phyloP scores from a whole-genome alignment of 768 basidiomycete species.

The Russula earlei region DNA sequence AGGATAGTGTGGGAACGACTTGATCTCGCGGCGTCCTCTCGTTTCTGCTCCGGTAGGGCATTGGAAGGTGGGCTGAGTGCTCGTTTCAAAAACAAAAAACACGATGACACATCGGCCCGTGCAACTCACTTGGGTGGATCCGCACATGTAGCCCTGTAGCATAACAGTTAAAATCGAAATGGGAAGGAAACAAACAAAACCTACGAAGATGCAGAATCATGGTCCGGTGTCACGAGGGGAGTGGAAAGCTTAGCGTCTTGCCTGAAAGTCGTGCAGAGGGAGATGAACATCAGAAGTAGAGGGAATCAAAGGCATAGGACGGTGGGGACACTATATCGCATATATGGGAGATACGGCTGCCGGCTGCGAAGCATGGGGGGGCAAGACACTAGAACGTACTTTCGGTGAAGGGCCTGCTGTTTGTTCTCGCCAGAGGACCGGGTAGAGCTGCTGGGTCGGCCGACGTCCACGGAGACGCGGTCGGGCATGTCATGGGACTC shows the following conservation, averaged over 20 bases:
- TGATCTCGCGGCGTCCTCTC: neutral
- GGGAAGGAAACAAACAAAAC: neutral
- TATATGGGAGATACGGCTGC: neutral
- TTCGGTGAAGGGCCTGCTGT: neutral
- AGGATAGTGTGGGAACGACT: constrained; percentile 6
- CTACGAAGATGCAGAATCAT: constrained; percentile 1
- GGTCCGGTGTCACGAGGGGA: neutral
- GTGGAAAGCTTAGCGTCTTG: neutral
- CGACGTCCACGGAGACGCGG: neutral
- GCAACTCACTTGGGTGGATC: neutral
- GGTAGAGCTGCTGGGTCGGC: neutral
- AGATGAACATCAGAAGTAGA: neutral
- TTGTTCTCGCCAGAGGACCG: neutral
- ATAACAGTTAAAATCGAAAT: neutral
- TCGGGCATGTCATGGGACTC: neutral
- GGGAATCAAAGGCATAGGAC: neutral
- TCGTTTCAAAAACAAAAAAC: neutral
- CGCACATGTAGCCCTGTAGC: neutral
- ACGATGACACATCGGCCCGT: neutral
- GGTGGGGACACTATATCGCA: neutral
- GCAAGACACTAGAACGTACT: neutral
- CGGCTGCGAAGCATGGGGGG: neutral
- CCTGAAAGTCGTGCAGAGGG: neutral
- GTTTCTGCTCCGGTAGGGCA: neutral
- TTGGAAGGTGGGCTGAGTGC: neutral